Evolutionary conservation across 352 stramenopile genomes (phyloP), one percentile per base, ranked within the genome.

Genomic region (Globisporangium sylvaticum): DNA sequence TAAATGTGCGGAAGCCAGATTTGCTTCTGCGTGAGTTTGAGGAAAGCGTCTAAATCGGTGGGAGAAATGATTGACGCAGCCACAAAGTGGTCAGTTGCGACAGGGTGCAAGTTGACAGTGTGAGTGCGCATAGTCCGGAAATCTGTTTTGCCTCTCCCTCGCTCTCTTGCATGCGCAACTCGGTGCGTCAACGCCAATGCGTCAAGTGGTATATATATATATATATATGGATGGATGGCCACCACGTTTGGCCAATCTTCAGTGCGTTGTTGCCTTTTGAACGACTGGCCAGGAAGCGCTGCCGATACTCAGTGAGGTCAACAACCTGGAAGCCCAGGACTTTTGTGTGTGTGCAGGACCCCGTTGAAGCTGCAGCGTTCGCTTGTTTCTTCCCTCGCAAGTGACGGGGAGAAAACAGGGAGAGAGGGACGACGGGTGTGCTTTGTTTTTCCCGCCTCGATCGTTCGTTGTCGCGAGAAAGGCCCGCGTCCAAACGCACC

Each of bases 121-220:
- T 12, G 42, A 9, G 50, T 20, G 24, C 52, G 15, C 52, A 58
- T 50, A 24, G 18, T 12, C 15, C 18, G 7, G 42, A 24, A 58
- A 58, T 58, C 54, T 60, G 54, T 60, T 60, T 44, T 60, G 54
- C 12, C 53, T 56, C 1, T 56, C 48, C 5, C 52, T 37, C 25
- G 4, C 42, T 24, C 15, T 39, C 53, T 14, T 12, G 15, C 25
- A 18, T 15, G 27, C 27, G 42, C 42, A 50, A 48, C 42, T 50
- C 42, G 42, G 42, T 50, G 42, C 6, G 42, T 12, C 18, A 50
- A n/a, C 42, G 18, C 42, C 6, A 24, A 12, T 44, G 42, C 42
- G 42, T 50, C 42, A 24, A 50, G 18, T 50, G 42, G 42, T n/a
- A n/a, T n/a, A n/a, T n/a, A n/a, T n/a, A n/a, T n/a, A n/a, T n/a